A percentile compares a stretch with the other conserved stretches of the same genome.
phyloP scores from a whole-genome alignment of 2,329 filamentous ascomycete genomes.

The Fusarium sacchari region DNA sequence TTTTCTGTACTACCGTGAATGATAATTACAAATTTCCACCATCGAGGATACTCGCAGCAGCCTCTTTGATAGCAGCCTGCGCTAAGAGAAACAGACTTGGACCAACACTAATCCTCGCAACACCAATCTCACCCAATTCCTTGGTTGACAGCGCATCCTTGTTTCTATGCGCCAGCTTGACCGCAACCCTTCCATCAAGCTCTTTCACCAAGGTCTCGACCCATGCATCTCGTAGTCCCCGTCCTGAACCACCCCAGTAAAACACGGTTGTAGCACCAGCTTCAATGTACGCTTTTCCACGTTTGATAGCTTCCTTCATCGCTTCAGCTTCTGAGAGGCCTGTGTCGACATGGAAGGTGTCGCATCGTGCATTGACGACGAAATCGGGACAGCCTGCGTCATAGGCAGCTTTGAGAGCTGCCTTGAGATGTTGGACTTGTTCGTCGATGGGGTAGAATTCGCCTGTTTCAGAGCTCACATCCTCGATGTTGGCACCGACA shows the following conservation, averaged over 20 bases:
- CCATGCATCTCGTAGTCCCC: conserved; percentile 57
- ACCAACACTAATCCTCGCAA: conserved; percentile 66
- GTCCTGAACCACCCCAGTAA: conserved; percentile 64
- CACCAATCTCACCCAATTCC: conserved; percentile 59
- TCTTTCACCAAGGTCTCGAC: conserved; percentile 58
- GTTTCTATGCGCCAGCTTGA: conserved; percentile 52
- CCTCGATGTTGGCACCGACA: conserved; percentile 69
- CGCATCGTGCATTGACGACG: conserved; percentile 67
- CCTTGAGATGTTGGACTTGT: conserved; percentile 59
- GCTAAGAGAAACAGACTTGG: conserved; percentile 57
- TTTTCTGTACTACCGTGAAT: background rate
- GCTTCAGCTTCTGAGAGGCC: conserved; percentile 46
- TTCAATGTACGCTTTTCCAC: conserved; percentile 66
- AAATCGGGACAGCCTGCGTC: conserved; percentile 63
- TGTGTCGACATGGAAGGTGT: conserved; percentile 56
- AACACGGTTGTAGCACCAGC: conserved; percentile 69
- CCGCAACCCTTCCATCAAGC: conserved; percentile 61
- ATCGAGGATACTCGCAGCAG: conserved; percentile 46
- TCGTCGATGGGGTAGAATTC: conserved; percentile 53
- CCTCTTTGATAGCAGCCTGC: conserved; percentile 51
- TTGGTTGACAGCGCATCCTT: conserved; percentile 54
- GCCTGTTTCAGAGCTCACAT: conserved; percentile 52
- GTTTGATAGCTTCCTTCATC: conserved; percentile 60
- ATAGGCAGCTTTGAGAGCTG: conserved; percentile 54
- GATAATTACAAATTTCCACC: conserved; percentile 35